A percentile compares a stretch with the other conserved stretches of the same genome.
phyloP scores from a whole-genome alignment of 768 basidiomycete species.

The Tricholoma matsutake region DNA sequence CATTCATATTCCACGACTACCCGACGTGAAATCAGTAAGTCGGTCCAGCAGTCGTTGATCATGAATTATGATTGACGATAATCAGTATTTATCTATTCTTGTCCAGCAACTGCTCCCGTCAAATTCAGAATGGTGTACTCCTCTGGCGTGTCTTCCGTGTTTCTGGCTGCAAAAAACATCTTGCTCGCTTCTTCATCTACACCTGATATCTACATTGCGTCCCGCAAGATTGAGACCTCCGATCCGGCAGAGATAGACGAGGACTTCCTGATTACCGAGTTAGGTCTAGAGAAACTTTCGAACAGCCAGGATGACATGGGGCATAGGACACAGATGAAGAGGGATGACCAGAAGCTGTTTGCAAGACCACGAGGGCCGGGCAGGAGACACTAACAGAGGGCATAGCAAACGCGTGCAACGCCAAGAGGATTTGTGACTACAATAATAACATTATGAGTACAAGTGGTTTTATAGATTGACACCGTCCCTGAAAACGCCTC shows the following conservation, averaged over 20 bases:
- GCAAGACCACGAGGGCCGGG: slow-evolving; percentile 69
- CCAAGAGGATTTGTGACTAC: no score
- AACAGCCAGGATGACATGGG: neutral
- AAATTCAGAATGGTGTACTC: slow-evolving; percentile 91
- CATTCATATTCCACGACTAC: slow-evolving; percentile 36
- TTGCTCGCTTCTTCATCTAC: slow-evolving; percentile 38
- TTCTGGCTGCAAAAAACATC: slow-evolving; percentile 51
- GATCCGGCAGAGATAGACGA: slow-evolving; percentile 73
- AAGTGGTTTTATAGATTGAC: neutral
- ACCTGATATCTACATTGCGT: slow-evolving; percentile 36
- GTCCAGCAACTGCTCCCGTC: slow-evolving; percentile 76
- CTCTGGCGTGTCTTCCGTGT: slow-evolving; percentile 57
- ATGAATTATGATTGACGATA: neutral
- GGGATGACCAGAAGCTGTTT: slow-evolving; percentile 48
- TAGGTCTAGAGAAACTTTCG: slow-evolving; percentile 31
- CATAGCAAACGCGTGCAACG: neutral
- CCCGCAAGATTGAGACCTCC: slow-evolving; percentile 80
- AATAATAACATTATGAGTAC: neutral
- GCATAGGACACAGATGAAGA: slow-evolving; percentile 6
- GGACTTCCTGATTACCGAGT: slow-evolving; percentile 54
- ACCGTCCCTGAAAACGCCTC: neutral
- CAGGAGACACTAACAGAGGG: slow-evolving; percentile 41
- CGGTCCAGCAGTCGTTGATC: neutral
- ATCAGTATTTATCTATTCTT: slow-evolving; percentile 88
- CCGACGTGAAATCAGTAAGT: slow-evolving; percentile 60